Evolutionary conservation across 768 basidiomycete species (phyloP).

Genomic region (Hebeloma cylindrosporum): DNA sequence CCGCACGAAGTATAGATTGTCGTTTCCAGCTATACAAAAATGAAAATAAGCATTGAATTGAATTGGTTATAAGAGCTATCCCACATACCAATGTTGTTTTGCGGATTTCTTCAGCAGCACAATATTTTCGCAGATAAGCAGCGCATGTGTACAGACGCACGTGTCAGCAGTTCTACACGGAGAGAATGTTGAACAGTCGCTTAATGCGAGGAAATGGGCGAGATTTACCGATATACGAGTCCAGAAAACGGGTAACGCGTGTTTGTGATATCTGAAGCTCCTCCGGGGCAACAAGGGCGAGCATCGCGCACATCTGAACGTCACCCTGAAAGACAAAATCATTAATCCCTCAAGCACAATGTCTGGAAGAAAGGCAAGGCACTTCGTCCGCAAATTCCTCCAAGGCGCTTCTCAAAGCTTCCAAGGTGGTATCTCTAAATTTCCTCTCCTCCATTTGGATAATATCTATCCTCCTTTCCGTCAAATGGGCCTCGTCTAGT

Average conservation of each 20-base stretch:
- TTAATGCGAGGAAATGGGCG: background rate
- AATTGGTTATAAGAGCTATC: no score
- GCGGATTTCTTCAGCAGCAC: constrained; percentile 49
- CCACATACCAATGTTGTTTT: constrained; percentile 52
- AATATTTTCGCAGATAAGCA: constrained; percentile 74
- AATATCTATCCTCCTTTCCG: constrained; percentile 42
- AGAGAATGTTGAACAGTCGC: background rate
- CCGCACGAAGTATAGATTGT: constrained; percentile 70
- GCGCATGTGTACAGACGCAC: constrained; percentile 66
- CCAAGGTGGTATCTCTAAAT: constrained; percentile 57
- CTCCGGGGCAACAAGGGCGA: constrained; percentile 57
- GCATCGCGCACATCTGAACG: constrained; percentile 76
- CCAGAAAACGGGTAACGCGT: constrained; percentile 55
- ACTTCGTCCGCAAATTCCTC: constrained; percentile 69
- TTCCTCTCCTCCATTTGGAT: constrained; percentile 50
- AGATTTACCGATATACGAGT: constrained; percentile 69
- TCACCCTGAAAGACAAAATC: constrained; percentile 59
- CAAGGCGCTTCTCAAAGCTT: constrained; percentile 50
- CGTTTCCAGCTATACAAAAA: constrained; percentile 58
- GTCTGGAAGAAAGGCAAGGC: constrained; percentile 1
- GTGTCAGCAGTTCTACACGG: constrained; percentile 57
- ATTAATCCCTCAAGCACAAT: background rate
- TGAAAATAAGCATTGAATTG: background rate
- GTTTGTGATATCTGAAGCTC: constrained; percentile 52
- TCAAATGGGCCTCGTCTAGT: constrained; percentile 7